These are phyloP conservation scores for Wickerhamomyces sp. DNA, from an alignment of 1,139 yeast genomes.

Conservation along the genomic window DNA sequence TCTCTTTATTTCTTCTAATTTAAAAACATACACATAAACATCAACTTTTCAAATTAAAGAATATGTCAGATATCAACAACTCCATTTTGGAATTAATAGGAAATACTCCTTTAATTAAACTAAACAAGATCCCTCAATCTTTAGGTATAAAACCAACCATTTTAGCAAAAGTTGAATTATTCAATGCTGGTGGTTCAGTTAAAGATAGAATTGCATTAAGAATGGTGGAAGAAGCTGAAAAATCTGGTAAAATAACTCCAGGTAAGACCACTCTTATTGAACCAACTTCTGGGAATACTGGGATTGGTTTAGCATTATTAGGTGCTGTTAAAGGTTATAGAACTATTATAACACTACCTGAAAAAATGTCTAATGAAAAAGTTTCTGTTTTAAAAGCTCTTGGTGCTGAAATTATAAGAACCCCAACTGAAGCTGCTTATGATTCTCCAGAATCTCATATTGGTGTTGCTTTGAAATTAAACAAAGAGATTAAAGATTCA, in stretches of 20 bases:
- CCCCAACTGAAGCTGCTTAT: constrained; percentile 94
- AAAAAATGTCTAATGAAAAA: constrained; percentile 90
- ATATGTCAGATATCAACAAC: constrained; percentile 27
- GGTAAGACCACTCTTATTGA: constrained; percentile 75
- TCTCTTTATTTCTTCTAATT: too few relatives aligned
- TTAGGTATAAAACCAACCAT: constrained; percentile 74
- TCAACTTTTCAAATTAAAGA: too few relatives aligned
- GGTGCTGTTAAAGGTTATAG: constrained; percentile 88
- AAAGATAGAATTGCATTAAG: constrained; percentile 92
- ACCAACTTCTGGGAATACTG: constrained; percentile 87
- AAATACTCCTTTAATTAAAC: constrained; percentile 72
- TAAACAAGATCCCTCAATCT: constrained; percentile 74
- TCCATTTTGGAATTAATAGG: constrained; percentile 74
- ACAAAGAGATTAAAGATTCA: constrained; percentile 81
- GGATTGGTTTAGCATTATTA: constrained; percentile 82
- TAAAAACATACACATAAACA: too few relatives aligned
- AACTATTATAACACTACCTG: constrained; percentile 85
- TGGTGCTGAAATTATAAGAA: constrained; percentile 88
- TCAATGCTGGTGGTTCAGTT: constrained; percentile 94
- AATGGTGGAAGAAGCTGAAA: constrained; percentile 81
- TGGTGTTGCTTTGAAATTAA: constrained; percentile 80
- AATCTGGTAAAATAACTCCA: constrained; percentile 72
- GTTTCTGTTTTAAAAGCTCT: constrained; percentile 84
- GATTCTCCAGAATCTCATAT: constrained; percentile 90
- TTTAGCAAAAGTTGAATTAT: constrained; percentile 82